Evolutionary conservation across 2,329 filamentous ascomycete genomes (phyloP), one percentile per base, ranked within the genome.

Genomic region (Clathrospora elynae): DNA sequence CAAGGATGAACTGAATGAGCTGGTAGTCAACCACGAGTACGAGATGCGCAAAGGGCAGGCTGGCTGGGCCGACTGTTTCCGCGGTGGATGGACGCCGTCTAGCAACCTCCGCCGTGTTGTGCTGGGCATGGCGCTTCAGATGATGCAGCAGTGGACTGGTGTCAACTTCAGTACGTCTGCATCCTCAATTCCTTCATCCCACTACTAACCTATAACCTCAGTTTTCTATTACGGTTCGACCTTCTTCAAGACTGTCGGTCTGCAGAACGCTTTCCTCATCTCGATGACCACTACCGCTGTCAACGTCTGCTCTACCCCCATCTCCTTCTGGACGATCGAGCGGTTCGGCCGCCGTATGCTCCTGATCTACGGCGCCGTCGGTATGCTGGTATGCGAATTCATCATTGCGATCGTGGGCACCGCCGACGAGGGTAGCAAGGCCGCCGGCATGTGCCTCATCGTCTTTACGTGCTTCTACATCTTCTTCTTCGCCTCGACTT

Each of bases 381-480:
- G 88, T 60, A 95, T 95, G 90, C 76, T 92, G 20, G 68, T 91
- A 62, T 91, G 87, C 77, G 86, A 95, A 73, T 93, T 93, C 79
- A 77, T 95, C 66, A 87, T 93, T 43, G 90, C 83, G 63, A 90
- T 93, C 55, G 72, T 81, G 37, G 79, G 77, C 47, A 66, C 59
- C 14, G 61, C 73, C 0, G 55, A 55, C 19, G 59, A 55, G 13
- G 67, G 62, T 13, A 71, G 85, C 69, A 72, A 78, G 48, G 53
- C 74, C 2, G 84, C 83, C 1, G 66, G 70, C 34, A 59, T 67
- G 18, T 64, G 56, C 55, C 71, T 91, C 78, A 90, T 95, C 55
- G 83, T 88, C 49, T 93, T 95, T 76, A 93, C 93, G 66, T 87
- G 85, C 75, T 85, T 95, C 76, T 93, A 90, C 80, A 91, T 95